Conservation (phyloP, 306 rosid genomes). For the Carpinus viminea region DNA sequence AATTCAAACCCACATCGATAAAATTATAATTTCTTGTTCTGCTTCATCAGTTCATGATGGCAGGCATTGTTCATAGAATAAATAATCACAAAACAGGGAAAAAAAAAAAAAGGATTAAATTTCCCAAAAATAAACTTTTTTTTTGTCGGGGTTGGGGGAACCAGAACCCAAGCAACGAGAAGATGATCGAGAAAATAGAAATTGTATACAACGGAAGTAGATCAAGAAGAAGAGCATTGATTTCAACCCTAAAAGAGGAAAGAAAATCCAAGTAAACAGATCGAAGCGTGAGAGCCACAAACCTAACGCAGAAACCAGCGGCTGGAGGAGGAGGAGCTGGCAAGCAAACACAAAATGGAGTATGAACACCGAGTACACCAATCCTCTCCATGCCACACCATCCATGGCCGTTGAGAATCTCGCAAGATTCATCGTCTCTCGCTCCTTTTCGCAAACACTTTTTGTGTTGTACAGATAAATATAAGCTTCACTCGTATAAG, state of each 20-base stretch:
- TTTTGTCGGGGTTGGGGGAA: background rate
- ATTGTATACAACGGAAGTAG: background rate
- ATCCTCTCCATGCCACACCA: constrained; percentile 62
- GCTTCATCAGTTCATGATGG: background rate
- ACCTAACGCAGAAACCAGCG: constrained; percentile 92
- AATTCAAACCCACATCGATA: background rate
- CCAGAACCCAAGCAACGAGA: background rate
- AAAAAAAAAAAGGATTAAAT: too few species aligned
- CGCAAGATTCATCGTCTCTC: constrained; percentile 37
- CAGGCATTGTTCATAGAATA: background rate
- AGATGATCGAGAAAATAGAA: background rate
- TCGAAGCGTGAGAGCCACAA: constrained; percentile 24
- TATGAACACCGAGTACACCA: constrained; percentile 52
- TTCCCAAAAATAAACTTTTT: background rate
- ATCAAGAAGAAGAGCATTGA: background rate
- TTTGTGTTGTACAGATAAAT: too few species aligned
- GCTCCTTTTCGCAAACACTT: background rate
- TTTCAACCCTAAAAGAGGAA: background rate
- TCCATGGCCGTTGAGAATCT: constrained; percentile 49
- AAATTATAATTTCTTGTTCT: background rate
- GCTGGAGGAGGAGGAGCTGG: constrained; percentile 82
- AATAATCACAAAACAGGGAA: too few species aligned
- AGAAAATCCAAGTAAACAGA: constrained; percentile 12
- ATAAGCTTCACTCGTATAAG: background rate
- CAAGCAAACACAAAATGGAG: constrained; percentile 77